Conservation (phyloP, 306 rosid species). For the Ceratonia siliqua region DNA sequence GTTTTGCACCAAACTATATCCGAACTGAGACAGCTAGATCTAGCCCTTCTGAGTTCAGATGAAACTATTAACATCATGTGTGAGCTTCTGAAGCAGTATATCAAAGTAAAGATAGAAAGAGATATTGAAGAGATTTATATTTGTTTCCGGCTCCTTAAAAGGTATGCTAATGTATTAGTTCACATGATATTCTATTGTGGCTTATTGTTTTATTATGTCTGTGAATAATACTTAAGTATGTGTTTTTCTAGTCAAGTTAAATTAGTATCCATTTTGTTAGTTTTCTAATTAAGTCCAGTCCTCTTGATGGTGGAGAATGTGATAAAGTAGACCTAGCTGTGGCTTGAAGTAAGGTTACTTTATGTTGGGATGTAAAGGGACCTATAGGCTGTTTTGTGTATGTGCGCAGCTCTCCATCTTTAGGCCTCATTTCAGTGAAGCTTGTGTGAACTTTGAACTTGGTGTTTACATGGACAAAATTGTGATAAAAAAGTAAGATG, state of each 20-base stretch:
- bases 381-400: not conserved
- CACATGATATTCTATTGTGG: constrained; percentile 14
- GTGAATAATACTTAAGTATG: constrained; percentile 8
- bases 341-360: constrained; percentile 2
- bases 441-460: not conserved
- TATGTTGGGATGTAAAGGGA: not conserved
- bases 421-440: constrained; percentile 14
- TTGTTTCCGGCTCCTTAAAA: constrained; percentile 76
- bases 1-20: constrained; percentile 49
- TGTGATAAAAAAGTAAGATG: not conserved
- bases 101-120: constrained; percentile 58
- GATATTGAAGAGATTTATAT: constrained; percentile 91
- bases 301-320: constrained; percentile 13
- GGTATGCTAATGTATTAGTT: constrained; percentile 52
- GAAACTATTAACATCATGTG: constrained; percentile 55
- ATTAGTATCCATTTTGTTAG: constrained; percentile 12
- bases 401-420: not conserved
- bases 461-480: not conserved
- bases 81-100: constrained; percentile 81
- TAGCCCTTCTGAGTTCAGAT: constrained; percentile 45
- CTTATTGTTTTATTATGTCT: constrained; percentile 23
- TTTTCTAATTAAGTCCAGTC: constrained; percentile 12
- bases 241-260: not conserved
- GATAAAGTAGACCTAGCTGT: constrained; percentile 11
- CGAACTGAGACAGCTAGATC: constrained; percentile 50